A percentile compares a stretch with the other conserved stretches of the same genome.
Conservation (phyloP, 257 asterid species). For the Salvia hispanica region DNA sequence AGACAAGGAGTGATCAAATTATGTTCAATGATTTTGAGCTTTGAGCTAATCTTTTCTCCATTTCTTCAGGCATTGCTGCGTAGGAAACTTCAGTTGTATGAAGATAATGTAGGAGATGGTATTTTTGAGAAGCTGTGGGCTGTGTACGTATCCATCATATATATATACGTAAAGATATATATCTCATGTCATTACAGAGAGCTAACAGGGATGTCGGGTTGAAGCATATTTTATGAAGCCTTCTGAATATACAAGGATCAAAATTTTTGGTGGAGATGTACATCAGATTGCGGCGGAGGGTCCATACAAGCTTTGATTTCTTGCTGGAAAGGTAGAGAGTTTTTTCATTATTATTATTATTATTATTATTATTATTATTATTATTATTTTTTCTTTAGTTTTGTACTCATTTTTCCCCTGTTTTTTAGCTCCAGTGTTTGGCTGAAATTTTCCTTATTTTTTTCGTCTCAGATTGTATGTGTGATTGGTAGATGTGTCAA, state of each 20-base stretch:
- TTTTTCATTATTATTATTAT: slow-evolving; percentile 1
- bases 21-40: not conserved
- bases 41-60: slow-evolving; percentile 16
- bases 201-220: slow-evolving; percentile 44
- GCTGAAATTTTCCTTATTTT: slow-evolving; percentile 36
- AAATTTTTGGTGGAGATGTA: slow-evolving; percentile 63
- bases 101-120: slow-evolving; percentile 66
- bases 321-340: slow-evolving; percentile 51
- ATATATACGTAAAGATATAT: slow-evolving; percentile 29
- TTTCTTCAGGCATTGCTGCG: slow-evolving; percentile 78
- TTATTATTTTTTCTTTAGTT: slow-evolving; percentile 37
- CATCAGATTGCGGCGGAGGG: slow-evolving; percentile 60
- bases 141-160: slow-evolving; percentile 43
- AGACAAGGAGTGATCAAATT: not conserved
- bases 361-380: too few species aligned
- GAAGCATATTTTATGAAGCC: too few species aligned
- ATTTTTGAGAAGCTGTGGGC: slow-evolving; percentile 44
- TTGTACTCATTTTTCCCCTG: slow-evolving; percentile 37
- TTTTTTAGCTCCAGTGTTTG: slow-evolving; percentile 45
- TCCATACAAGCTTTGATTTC: slow-evolving; percentile 51
- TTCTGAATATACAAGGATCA: slow-evolving; percentile 46
- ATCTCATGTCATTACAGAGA: slow-evolving; percentile 52
- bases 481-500: too few species aligned
- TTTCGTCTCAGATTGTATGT: slow-evolving; percentile 3
- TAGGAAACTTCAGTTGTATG: slow-evolving; percentile 49